Percentiles rank a stretch among this genome's conserved stretches.
Evolutionary conservation across 164 flowering plant species (phyloP).

Genomic region (Santalum album): DNA sequence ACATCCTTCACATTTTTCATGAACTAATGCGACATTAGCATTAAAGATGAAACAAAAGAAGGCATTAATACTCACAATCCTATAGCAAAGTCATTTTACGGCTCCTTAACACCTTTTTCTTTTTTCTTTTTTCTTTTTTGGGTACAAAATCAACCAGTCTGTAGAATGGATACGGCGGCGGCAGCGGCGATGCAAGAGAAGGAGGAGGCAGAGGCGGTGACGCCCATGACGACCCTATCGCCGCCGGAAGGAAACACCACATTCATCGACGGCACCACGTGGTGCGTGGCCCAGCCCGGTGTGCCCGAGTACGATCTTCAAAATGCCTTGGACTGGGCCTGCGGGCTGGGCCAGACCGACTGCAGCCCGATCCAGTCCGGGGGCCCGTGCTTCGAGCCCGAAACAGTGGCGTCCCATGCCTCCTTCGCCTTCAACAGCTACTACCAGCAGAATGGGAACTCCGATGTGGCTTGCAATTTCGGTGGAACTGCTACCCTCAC

Average conservation of each 20-base stretch:
- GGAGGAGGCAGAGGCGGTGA: constrained; percentile 29
- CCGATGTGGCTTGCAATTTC: constrained; percentile 77
- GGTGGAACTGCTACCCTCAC: constrained; percentile 73
- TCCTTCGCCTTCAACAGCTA: constrained; percentile 87
- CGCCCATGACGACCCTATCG: constrained; percentile 37
- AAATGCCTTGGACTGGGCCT: constrained; percentile 87
- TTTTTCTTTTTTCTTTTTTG: too few relatives aligned
- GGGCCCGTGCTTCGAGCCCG: constrained; percentile 65
- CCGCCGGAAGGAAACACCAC: constrained; percentile 97
- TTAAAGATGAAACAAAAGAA: too few relatives aligned
- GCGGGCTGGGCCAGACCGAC: constrained; percentile 69
- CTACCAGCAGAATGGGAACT: constrained; percentile 76
- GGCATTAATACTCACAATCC: too few relatives aligned
- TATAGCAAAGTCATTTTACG: too few relatives aligned
- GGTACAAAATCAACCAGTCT: too few relatives aligned
- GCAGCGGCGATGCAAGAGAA: constrained; percentile 33
- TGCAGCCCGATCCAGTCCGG: constrained; percentile 48
- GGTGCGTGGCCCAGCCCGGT: constrained; percentile 81
- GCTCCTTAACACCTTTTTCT: too few relatives aligned
- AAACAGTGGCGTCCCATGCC: constrained; percentile 75
- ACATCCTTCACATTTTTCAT: too few relatives aligned
- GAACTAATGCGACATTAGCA: too few relatives aligned
- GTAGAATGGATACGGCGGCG: constrained; percentile 2
- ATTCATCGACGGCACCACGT: constrained; percentile 65
- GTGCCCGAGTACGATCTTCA: constrained; percentile 57